Percentiles rank a stretch among this genome's conserved stretches.
phyloP scores from a whole-genome alignment of 768 basidiomycete genomes.

The Boletus rubroflammeus region DNA sequence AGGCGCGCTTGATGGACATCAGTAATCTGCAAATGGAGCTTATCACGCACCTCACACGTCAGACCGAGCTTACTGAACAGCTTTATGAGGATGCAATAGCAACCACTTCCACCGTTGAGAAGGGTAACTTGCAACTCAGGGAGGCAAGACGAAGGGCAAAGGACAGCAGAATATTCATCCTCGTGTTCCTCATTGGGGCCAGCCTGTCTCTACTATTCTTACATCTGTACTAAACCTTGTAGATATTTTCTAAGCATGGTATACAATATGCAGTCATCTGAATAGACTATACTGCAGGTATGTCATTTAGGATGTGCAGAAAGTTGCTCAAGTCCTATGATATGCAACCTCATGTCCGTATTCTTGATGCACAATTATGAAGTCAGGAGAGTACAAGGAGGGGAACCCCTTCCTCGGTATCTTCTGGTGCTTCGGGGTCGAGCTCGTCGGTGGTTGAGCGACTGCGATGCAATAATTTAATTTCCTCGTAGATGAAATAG shows the following conservation, averaged over 20 bases:
- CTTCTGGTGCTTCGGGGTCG: conserved; percentile 58
- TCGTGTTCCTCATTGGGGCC: conserved; percentile 90
- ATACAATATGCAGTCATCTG: conserved; percentile 5
- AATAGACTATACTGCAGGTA: not conserved
- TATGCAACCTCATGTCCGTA: not conserved
- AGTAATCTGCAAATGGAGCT: conserved; percentile 91
- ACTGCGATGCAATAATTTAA: conserved; percentile 49
- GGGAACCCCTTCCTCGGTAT: conserved; percentile 58
- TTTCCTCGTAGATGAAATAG: conserved; percentile 57
- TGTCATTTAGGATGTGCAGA: not conserved
- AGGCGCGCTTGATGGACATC: conserved; percentile 89
- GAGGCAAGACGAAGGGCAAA: conserved; percentile 85
- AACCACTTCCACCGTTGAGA: conserved; percentile 79
- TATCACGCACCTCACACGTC: conserved; percentile 79
- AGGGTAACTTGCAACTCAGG: conserved; percentile 85
- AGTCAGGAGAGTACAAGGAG: conserved; percentile 29
- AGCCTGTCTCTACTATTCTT: conserved; percentile 89
- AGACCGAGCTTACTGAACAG: conserved; percentile 90
- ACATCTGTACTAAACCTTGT: conserved; percentile 71
- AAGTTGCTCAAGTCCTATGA: not conserved
- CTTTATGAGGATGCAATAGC: conserved; percentile 93
- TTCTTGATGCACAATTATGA: not conserved
- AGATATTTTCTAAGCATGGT: not conserved
- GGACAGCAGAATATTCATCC: conserved; percentile 84
- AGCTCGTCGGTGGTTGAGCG: conserved; percentile 49